phyloP scores from a whole-genome alignment of 352 stramenopile genomes.

The Pseudoperonospora humuli region DNA sequence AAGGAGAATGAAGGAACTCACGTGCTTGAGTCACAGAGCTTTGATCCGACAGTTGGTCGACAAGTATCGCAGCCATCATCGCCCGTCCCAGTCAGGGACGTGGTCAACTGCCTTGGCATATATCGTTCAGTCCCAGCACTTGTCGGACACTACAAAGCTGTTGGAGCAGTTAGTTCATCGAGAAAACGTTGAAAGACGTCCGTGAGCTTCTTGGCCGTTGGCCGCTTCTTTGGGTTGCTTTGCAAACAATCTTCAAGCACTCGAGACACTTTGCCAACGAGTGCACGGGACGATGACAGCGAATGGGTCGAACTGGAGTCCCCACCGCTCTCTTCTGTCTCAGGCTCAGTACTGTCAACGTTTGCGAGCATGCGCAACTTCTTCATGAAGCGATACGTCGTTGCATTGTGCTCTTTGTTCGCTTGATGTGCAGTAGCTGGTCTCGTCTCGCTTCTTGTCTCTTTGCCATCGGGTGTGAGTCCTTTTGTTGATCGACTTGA shows the following conservation, averaged over 20 bases:
- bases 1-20: conserved; percentile 3
- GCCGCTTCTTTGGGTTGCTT: conserved; percentile 43
- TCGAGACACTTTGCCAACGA: conserved; percentile 38
- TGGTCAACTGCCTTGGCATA: neutral
- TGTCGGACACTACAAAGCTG: too few species aligned
- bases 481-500: conserved; percentile 11
- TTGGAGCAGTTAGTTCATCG: conserved; percentile 19
- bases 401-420: conserved; percentile 27
- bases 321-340: conserved; percentile 33
- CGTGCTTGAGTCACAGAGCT: neutral
- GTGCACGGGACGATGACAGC: conserved; percentile 23
- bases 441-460: conserved; percentile 7
- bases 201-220: conserved; percentile 44
- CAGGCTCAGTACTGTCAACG: conserved; percentile 15
- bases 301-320: too few species aligned
- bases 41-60: conserved; percentile 13
- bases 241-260: conserved; percentile 54
- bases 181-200: conserved; percentile 42
- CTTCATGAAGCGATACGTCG: conserved; percentile 42
- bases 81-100: conserved; percentile 19
- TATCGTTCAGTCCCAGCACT: too few species aligned
- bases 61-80: conserved; percentile 17
- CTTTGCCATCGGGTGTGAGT: conserved; percentile 11
- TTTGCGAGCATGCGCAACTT: conserved; percentile 37
- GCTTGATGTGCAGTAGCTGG: conserved; percentile 20